These are phyloP conservation scores for Xylariaceae sp. DNA, from an alignment of 2,329 filamentous ascomycete species.

Conservation along the genomic window DNA sequence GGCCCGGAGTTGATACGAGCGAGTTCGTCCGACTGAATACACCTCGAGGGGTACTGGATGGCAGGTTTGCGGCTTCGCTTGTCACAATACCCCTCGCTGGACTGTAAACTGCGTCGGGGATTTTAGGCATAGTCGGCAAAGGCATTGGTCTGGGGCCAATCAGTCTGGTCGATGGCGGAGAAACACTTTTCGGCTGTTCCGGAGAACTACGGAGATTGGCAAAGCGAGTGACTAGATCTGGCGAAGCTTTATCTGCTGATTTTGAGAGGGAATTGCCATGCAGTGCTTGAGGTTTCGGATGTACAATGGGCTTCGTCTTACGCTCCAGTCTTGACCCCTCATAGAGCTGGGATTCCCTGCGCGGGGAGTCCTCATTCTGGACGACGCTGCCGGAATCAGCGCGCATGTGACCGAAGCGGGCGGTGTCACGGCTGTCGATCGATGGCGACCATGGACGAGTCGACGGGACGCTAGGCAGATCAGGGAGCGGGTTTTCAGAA, in stretches of 20 bases:
- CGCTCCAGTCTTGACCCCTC: conserved; percentile 2
- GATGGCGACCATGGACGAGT: conserved; percentile 3
- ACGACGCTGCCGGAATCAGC: not conserved
- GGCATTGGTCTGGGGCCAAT: conserved; percentile 47
- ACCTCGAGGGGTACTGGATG: conserved; percentile 58
- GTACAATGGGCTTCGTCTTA: conserved; percentile 45
- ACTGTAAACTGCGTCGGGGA: conserved; percentile 71
- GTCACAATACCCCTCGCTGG: conserved; percentile 68
- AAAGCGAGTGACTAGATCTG: conserved; percentile 53
- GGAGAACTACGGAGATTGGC: conserved; percentile 47
- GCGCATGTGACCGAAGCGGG: not conserved
- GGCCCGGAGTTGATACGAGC: conserved; percentile 35
- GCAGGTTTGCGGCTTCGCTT: conserved; percentile 58
- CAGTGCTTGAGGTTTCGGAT: conserved; percentile 63
- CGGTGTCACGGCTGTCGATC: not conserved
- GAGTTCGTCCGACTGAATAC: conserved; percentile 59
- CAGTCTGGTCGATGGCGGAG: conserved; percentile 43
- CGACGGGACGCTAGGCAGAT: conserved; percentile 22
- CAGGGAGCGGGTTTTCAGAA: conserved; percentile 4
- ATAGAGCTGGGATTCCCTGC: not conserved
- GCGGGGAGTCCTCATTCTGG: not conserved
- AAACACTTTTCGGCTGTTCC: conserved; percentile 32
- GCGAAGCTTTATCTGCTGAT: conserved; percentile 31
- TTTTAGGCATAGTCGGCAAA: conserved; percentile 58
- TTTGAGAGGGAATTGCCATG: conserved; percentile 53